phyloP scores from a whole-genome alignment of 129 eudicot species.

The Lonicera japonica region DNA sequence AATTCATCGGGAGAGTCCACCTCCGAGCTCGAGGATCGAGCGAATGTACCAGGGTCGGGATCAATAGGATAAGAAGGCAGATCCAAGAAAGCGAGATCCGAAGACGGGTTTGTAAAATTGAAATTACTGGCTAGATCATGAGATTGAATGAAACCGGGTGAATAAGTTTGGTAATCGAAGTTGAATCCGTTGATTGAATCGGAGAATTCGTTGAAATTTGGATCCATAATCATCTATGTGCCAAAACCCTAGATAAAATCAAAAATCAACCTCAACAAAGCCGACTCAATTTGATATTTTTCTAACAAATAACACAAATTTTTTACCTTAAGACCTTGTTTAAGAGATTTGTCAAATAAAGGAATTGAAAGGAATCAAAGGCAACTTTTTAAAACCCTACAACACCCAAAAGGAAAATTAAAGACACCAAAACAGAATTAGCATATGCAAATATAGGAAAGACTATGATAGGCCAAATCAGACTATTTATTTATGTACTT shows the following conservation, averaged over 20 bases:
- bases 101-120: conserved; percentile 34
- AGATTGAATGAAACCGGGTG: conserved; percentile 33
- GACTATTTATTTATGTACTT: too few relatives aligned
- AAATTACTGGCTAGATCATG: conserved; percentile 19
- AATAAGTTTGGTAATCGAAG: conserved; percentile 27
- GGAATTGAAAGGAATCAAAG: too few relatives aligned
- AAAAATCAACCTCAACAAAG: neutral
- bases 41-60: conserved; percentile 6
- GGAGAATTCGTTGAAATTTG: conserved; percentile 20
- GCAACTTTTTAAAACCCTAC: too few relatives aligned
- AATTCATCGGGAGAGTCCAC: conserved; percentile 51
- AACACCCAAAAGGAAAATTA: too few relatives aligned
- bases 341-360: too few relatives aligned
- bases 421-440: too few relatives aligned
- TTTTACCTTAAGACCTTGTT: neutral
- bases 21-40: conserved; percentile 28
- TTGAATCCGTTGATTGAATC: conserved; percentile 26
- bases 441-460: too few relatives aligned
- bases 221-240: conserved; percentile 50
- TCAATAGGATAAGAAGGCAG: conserved; percentile 19
- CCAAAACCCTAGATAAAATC: conserved; percentile 1
- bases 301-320: neutral
- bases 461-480: too few relatives aligned
- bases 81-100: conserved; percentile 48
- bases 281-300: neutral